Base-by-base conservation (phyloP, 2,329 filamentous ascomycete species). In the Hymenotorrendiella dingleyae region DNA sequence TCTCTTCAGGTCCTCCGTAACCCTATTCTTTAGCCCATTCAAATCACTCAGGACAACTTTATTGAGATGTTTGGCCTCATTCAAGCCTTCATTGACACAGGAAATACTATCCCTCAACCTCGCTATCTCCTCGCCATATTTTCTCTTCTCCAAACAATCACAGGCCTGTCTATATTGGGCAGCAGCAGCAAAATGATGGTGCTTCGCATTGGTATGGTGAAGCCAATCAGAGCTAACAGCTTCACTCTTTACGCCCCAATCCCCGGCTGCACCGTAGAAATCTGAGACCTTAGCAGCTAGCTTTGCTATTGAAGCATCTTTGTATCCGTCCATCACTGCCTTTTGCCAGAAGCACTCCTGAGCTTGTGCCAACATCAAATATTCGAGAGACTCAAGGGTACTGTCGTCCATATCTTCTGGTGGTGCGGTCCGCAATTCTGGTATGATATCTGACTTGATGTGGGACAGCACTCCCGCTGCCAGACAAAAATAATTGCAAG, bases 321-420 rank as follows among this genome's bases (percentile, higher is more conserved):
- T 96, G 67, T 95, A 80, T 19, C 83, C 82, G 61, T 96, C 91
- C 69, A 94, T 90, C 45, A 94, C 90, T 1, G 93, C 91, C 62
- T 95, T 97, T 55, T 93, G 85, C 93, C 93, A 98, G 65, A 93
- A 97, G 62, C 90, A 97, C 67, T 98, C 93, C 61, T 98, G 93
- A 21, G 85, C 90, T 62, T 98, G 89, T 1, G 90, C 91, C 8
- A 98, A 74, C 62, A 94, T 80, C 22, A 98, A 73, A 62, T 91
- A 79, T 54, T 86, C 78, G 34, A 97, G 67, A 40, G 86, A 87
- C 56, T 91, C 85, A 36, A 98, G 71, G 0, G 90, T 96, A 58
- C 86, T 77, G 38, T 80, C 75, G 56, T 98, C 93, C 89, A 98
- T 94, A 61, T 98, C 93, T 61, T 97, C 93, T 1, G 93, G 90